Evolutionary conservation across 306 rosid species (phyloP).

Genomic region (Fagus sylvatica): DNA sequence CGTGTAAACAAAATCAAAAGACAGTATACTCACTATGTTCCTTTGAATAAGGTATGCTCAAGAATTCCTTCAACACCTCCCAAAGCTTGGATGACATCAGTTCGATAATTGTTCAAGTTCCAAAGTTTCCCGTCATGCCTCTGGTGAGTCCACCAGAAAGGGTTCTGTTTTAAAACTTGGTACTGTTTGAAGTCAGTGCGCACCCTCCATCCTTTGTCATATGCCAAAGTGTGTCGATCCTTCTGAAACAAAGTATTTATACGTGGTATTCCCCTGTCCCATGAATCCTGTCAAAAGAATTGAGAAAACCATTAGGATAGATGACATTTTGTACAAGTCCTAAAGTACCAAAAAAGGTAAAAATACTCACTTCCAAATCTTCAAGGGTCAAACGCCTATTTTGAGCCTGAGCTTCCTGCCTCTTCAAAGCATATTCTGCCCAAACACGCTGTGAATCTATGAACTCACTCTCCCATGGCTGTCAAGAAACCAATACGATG

Average conservation of each 20-base stretch:
- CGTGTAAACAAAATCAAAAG: neutral
- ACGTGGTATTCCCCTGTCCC: constrained; percentile 99
- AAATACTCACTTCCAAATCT: constrained; percentile 85
- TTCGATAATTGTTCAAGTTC: constrained; percentile 96
- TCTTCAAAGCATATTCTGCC: constrained; percentile 98
- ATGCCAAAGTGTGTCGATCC: constrained; percentile 96
- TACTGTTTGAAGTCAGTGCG: constrained; percentile 98
- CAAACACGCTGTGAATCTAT: constrained; percentile 98
- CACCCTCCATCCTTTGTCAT: constrained; percentile 99
- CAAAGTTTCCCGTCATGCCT: constrained; percentile 97
- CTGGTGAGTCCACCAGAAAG: constrained; percentile 99
- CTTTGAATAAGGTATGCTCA: constrained; percentile 95
- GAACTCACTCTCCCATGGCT: constrained; percentile 99
- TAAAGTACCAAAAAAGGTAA: neutral
- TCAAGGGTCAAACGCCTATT: constrained; percentile 96
- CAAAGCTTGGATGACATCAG: constrained; percentile 99
- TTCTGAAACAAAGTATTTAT: constrained; percentile 98
- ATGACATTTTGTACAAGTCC: neutral
- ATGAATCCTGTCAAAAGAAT: constrained; percentile 72
- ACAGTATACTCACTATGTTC: constrained; percentile 81
- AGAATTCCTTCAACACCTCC: constrained; percentile 99
- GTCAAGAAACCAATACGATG: constrained; percentile 22
- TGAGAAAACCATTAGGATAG: neutral
- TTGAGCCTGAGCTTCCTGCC: constrained; percentile 99
- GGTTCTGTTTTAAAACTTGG: constrained; percentile 96